Base-by-base conservation (phyloP, 2,329 filamentous ascomycete species). In the Colletotrichum sp. region DNA sequence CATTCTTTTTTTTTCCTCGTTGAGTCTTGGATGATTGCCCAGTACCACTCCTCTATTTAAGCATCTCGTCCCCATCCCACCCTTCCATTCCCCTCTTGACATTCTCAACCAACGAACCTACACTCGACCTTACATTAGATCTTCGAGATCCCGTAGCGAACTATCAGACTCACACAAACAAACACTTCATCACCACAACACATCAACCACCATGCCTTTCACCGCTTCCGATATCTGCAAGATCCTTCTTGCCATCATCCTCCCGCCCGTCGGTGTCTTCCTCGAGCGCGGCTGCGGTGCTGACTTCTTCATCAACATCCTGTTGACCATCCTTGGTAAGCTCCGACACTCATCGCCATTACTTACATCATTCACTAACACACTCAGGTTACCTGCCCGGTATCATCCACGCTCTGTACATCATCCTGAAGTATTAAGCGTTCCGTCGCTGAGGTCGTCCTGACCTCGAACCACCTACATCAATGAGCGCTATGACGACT, bases 401-500 rank as follows among this genome's bases (percentile, higher is more conserved):
- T 86, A 96, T 98, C 88, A 95, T 98, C 86, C 96, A 98, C 89
- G 96, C 96, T 78, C 88, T 98, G 89, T 98, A 97, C 91, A 96
- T 98, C 83, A 97, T 98, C 81, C 90, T 97, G 82, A 97, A 96
- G 88, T 96, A 96, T 85, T 98, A 95, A 79, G 72, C 63, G 69
- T 7, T 7, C 30, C 7, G 39, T 60, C 57, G 52, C 55, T 59
- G 28, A 72, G 15, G 24, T 8, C 18, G 26, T 52, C 36, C 21
- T 32, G 34, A 65, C 39, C 30, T 52, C 18, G 49, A n/a, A 34
- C 8, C 34, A 55, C 36, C 52, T 32, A 34, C 28, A n/a, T 24
- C 24, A 34, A 49, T 52, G 9, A 73, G 34, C 16, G 28, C n/a
- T 15, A 55, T 62, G 75, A 26, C 64, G 68, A 69, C 30, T 52